Percentiles rank a stretch among this genome's conserved stretches.
These are phyloP conservation scores for Alternaria sp. DNA, from an alignment of 2,329 filamentous ascomycete genomes.

Conservation along the genomic window DNA sequence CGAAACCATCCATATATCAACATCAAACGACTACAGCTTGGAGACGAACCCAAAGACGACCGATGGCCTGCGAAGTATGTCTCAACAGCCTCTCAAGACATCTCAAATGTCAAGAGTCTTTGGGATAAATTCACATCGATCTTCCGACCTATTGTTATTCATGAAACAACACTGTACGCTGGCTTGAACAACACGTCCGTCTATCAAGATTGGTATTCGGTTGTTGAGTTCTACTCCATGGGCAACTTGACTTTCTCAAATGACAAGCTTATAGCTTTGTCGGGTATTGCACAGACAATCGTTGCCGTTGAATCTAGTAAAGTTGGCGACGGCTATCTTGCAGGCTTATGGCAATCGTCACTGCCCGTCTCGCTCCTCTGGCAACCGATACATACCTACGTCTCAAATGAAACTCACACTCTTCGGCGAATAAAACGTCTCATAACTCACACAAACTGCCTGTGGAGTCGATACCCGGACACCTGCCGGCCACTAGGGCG, in stretches of 20 bases:
- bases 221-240: constrained; percentile 10
- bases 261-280: constrained; percentile 16
- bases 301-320: background rate
- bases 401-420: too few relatives aligned
- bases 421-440: too few relatives aligned
- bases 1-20: background rate
- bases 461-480: background rate
- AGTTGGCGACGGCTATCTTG: constrained; percentile 12
- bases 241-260: background rate
- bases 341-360: constrained; percentile 17
- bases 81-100: background rate
- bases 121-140: background rate
- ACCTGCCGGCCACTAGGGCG: background rate
- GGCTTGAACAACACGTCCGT: background rate
- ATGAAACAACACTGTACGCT: constrained; percentile 3
- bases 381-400: background rate
- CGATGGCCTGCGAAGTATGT: constrained; percentile 8
- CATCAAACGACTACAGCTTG: constrained; percentile 10
- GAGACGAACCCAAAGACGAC: background rate
- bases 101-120: too few relatives aligned
- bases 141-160: background rate
- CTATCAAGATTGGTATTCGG: constrained; percentile 9
- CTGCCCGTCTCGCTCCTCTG: constrained; percentile 14
- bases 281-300: constrained; percentile 15
- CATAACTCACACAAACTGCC: too few relatives aligned